Percentiles rank a stretch among this genome's conserved stretches.
These are phyloP conservation scores for Pythium phragmiticola DNA, from an alignment of 352 stramenopile species.

Conservation along the genomic window DNA sequence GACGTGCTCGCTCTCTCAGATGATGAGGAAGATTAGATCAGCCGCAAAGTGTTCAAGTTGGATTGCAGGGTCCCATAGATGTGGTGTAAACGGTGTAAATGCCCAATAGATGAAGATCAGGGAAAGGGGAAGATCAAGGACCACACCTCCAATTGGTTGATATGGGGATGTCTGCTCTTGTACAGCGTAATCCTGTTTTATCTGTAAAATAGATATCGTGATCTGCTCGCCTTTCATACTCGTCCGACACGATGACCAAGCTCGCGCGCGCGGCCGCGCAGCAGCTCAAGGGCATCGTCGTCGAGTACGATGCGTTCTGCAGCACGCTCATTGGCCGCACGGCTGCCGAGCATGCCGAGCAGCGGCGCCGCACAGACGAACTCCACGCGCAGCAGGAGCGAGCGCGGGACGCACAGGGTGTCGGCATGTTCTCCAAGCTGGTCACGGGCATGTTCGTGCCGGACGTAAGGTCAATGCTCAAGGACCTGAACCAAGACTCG, in stretches of 20 bases:
- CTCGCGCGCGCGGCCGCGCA: conserved; percentile 63
- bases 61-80: too few relatives aligned
- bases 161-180: neutral
- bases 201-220: neutral
- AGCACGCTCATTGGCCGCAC: conserved; percentile 55
- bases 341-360: conserved; percentile 31
- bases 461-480: conserved; percentile 62
- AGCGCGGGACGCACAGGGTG: conserved; percentile 4
- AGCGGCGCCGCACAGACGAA: conserved; percentile 31
- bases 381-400: conserved; percentile 19
- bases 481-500: conserved; percentile 58
- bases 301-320: conserved; percentile 81
- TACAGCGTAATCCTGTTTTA: neutral
- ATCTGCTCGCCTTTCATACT: neutral
- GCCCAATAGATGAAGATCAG: neutral
- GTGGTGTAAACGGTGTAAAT: too few relatives aligned
- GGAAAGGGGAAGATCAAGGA: neutral
- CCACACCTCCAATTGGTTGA: neutral
- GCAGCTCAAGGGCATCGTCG: conserved; percentile 71
- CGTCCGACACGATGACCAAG: conserved; percentile 39
- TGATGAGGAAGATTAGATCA: conserved; percentile 23
- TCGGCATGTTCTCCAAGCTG: conserved; percentile 27
- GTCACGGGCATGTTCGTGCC: conserved; percentile 57
- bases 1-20: conserved; percentile 28
- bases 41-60: too few relatives aligned